Evolutionary conservation across 441 rosid genomes (phyloP).

Genomic region (Sinapis alba): DNA sequence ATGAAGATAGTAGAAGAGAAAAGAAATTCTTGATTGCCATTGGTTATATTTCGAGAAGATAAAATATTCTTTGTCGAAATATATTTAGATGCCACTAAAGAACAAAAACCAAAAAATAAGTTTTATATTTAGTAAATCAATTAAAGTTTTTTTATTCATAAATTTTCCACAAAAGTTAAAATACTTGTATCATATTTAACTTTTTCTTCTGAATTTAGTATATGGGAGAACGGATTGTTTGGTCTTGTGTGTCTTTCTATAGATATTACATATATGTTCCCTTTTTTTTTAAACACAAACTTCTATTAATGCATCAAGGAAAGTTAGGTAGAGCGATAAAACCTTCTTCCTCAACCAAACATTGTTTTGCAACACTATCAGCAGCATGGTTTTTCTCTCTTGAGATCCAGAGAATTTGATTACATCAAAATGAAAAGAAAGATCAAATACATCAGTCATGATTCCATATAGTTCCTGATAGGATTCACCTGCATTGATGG

Average conservation of each 20-base stretch:
- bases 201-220: background rate
- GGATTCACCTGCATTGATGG: too few relatives aligned
- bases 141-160: background rate
- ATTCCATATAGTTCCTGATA: too few relatives aligned
- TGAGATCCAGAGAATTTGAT: too few relatives aligned
- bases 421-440: too few relatives aligned
- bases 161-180: background rate
- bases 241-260: background rate
- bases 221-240: background rate
- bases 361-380: too few relatives aligned
- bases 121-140: background rate
- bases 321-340: too few relatives aligned
- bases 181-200: background rate
- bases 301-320: too few relatives aligned
- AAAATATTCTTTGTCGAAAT: background rate
- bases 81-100: background rate
- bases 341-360: too few relatives aligned
- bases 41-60: background rate
- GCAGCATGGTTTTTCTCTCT: too few relatives aligned
- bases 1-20: background rate
- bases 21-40: background rate
- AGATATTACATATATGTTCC: background rate
- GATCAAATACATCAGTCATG: too few relatives aligned
- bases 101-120: background rate
- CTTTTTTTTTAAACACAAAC: too few relatives aligned